Evolutionary conservation across 2,329 filamentous ascomycete genomes (phyloP).

Genomic region (Akanthomyces uredinophilus): DNA sequence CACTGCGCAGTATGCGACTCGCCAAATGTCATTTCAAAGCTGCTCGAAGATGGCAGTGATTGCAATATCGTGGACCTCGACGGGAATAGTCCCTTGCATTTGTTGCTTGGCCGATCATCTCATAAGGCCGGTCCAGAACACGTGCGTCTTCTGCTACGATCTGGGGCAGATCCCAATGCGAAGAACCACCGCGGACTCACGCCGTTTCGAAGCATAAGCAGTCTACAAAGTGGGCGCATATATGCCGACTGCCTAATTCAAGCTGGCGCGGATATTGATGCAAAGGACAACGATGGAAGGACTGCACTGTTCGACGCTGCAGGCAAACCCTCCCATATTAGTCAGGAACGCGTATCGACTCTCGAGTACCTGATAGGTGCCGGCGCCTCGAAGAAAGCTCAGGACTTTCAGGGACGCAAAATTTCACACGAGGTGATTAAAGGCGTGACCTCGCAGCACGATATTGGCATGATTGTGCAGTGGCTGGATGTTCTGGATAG

Average conservation of each 20-base stretch:
- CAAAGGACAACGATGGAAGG: not conserved
- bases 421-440: not conserved
- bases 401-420: not conserved
- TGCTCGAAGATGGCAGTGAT: not conserved
- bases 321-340: not conserved
- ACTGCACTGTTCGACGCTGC: not conserved
- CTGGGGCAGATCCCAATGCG: not conserved
- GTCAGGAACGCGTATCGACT: not conserved
- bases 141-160: not conserved
- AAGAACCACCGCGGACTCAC: constrained; percentile 4
- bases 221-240: not conserved
- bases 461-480: not conserved
- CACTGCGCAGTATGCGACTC: not conserved
- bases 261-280: constrained; percentile 6
- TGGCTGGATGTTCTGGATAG: not conserved
- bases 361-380: not conserved
- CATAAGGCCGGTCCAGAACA: not conserved
- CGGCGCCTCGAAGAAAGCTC: not conserved
- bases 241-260: not conserved
- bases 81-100: not conserved
- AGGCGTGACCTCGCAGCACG: not conserved
- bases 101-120: not conserved
- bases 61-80: not conserved
- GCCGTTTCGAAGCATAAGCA: not conserved
- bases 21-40: not conserved